Conservation (phyloP, 2,329 filamentous ascomycete genomes). For the Aspergillus phoenicis region DNA sequence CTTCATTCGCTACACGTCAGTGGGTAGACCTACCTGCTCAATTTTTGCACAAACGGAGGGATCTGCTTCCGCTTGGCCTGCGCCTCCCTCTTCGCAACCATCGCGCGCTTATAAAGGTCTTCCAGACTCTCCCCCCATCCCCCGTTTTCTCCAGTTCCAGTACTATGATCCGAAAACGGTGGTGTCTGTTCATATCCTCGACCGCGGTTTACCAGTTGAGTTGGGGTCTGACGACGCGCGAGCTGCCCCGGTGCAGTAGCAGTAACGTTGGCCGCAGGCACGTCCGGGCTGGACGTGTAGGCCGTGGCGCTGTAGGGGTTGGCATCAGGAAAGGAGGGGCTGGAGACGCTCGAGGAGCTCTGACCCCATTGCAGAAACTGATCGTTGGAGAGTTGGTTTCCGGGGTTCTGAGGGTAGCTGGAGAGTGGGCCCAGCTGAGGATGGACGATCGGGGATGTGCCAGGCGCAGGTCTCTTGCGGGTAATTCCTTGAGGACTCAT, state of each 20-base stretch:
- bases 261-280: conserved; percentile 49
- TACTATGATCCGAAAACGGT: conserved; percentile 33
- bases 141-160: conserved; percentile 35
- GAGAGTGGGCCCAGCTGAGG: conserved; percentile 56
- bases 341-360: conserved; percentile 37
- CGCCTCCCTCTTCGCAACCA: conserved; percentile 81
- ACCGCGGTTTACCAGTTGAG: conserved; percentile 42
- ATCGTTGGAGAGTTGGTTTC: conserved; percentile 51
- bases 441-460: conserved; percentile 65
- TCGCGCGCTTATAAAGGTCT: conserved; percentile 75
- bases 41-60: conserved; percentile 94
- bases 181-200: conserved; percentile 43
- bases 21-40: conserved; percentile 74
- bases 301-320: conserved; percentile 35
- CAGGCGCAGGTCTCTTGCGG: conserved; percentile 75
- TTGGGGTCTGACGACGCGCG: conserved; percentile 42
- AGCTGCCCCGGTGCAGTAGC: conserved; percentile 44
- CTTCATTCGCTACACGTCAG: background rate
- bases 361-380: conserved; percentile 60
- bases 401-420: conserved; percentile 48
- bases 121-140: conserved; percentile 68
- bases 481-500: conserved; percentile 49
- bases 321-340: conserved; percentile 44
- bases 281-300: conserved; percentile 52
- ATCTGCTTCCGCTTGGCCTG: conserved; percentile 93